phyloP scores from a whole-genome alignment of 805 yeast species.

The Yarrowia alimentaria region DNA sequence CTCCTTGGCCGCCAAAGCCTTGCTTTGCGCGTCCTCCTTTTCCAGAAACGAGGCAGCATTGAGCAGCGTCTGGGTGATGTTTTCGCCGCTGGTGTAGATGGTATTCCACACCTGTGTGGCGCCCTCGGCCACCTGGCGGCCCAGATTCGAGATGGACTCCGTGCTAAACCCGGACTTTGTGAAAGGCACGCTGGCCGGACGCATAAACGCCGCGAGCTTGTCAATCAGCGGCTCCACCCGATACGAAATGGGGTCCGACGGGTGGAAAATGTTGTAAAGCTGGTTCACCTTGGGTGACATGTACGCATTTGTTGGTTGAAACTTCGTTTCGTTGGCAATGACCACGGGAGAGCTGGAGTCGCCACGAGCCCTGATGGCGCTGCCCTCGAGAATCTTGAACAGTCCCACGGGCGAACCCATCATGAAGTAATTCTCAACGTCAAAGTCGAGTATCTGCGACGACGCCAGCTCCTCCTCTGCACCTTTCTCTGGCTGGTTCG shows the following conservation, averaged over 20 bases:
- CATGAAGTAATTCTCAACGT: slow-evolving; percentile 71
- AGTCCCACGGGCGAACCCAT: slow-evolving; percentile 92
- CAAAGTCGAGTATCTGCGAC: slow-evolving; percentile 52
- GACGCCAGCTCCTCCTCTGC: slow-evolving; percentile 44
- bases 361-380: slow-evolving; percentile 47
- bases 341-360: too few species aligned
- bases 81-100: slow-evolving; percentile 20
- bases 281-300: slow-evolving; percentile 47
- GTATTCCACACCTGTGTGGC: slow-evolving; percentile 25
- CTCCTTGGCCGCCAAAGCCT: neutral
- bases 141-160: slow-evolving; percentile 33
- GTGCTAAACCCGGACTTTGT: slow-evolving; percentile 44
- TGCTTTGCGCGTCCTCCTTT: neutral
- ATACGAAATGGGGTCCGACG: slow-evolving; percentile 89
- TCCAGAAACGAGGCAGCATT: slow-evolving; percentile 9
- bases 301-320: slow-evolving; percentile 8
- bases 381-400: slow-evolving; percentile 69
- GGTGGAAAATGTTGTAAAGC: slow-evolving; percentile 80
- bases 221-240: slow-evolving; percentile 80
- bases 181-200: slow-evolving; percentile 60
- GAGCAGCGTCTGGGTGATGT: slow-evolving; percentile 11
- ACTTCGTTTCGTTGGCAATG: slow-evolving; percentile 29
- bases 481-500: slow-evolving; percentile 32
- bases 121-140: slow-evolving; percentile 25
- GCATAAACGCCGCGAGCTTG: slow-evolving; percentile 47